Conservation (phyloP, 192 early-diverging fungal genomes). For the Mortierella claussenii region DNA sequence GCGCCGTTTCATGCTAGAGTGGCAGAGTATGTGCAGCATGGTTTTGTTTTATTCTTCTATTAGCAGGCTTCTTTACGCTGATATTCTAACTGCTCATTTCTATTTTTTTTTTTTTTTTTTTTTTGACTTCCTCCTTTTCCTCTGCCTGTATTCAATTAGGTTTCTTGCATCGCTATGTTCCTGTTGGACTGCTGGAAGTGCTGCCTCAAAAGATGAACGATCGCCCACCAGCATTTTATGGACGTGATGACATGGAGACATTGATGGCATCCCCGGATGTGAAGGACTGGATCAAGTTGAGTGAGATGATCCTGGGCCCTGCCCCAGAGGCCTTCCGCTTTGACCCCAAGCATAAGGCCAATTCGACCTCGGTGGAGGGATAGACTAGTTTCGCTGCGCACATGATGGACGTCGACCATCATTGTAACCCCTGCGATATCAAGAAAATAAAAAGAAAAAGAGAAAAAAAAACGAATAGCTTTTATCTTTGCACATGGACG, state of each 20-base stretch:
- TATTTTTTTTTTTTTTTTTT: background rate
- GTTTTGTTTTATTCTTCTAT: background rate
- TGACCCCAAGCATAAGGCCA: slow-evolving; percentile 94
- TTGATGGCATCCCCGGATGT: slow-evolving; percentile 86
- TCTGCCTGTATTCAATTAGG: too few species aligned
- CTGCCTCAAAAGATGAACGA: slow-evolving; percentile 94
- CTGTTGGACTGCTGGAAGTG: slow-evolving; percentile 91
- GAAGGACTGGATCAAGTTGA: slow-evolving; percentile 93
- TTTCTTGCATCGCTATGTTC: slow-evolving; percentile 78
- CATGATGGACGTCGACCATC: too few species aligned
- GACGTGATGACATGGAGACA: slow-evolving; percentile 93
- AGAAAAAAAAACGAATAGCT: too few species aligned
- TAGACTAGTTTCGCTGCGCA: too few species aligned
- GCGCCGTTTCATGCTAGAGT: slow-evolving; percentile 82
- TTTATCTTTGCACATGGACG: too few species aligned
- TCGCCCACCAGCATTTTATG: slow-evolving; percentile 84
- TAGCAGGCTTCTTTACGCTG: background rate
- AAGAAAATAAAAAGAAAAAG: too few species aligned
- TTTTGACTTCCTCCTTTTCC: slow-evolving; percentile 64
- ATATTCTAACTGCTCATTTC: background rate
- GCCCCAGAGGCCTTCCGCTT: slow-evolving; percentile 89
- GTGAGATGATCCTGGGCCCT: slow-evolving; percentile 91
- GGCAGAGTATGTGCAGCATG: slow-evolving; percentile 75
- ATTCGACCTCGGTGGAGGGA: slow-evolving; percentile 63
- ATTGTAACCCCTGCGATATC: too few species aligned